Evolutionary conservation across 805 yeast species (phyloP), one percentile per base, ranked within the genome.

Genomic region (Saturnispora sanitii): DNA sequence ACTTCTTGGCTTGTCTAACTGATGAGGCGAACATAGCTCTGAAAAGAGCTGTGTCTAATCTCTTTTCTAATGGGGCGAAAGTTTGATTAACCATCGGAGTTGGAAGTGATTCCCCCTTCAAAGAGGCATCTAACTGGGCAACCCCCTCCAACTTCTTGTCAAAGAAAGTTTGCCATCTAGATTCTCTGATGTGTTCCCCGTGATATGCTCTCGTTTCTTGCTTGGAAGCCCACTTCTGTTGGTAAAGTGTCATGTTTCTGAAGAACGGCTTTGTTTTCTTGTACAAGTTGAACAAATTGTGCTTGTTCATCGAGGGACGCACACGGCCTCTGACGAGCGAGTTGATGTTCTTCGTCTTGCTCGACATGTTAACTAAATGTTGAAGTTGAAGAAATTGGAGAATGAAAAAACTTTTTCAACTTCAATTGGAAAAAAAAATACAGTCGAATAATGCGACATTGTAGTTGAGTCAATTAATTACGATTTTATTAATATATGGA

Each of bases 11-110:
- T 63, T 90, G 97, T 68, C 96, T 79, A 3, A 86, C 76, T 6
- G 95, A 82, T 4, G 94, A 75, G 4, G 97, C 95, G 66, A 90
- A 87, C 82, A 90, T 71, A 16, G 96, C 70, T 62, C 98, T 78
- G 66, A 85, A 92, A 9, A 90, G 53, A 2, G 96, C 96, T 56
- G 82, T 75, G 59, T 90, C 98, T 25, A 90, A 69, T 57, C 98
- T 71, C 55, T 81, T 82, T 61, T 90, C 98, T 47, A 90, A 65
- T 2, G 79, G 79, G 4, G 95, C 95, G 61, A 68, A 90, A 2
- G 96, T 83, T 64, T 92, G 97, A 54, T 87, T 61, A 33, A 84
- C 76, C 65, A 82, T 74, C 7, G 98, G 97, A 1, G 96, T 85
- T 32, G 39, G 43, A 23, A 65, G 65, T 25, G 70, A 66, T 32